These are phyloP conservation scores for Gillenia trifoliata DNA, from an alignment of 306 rosid species.

Conservation along the genomic window DNA sequence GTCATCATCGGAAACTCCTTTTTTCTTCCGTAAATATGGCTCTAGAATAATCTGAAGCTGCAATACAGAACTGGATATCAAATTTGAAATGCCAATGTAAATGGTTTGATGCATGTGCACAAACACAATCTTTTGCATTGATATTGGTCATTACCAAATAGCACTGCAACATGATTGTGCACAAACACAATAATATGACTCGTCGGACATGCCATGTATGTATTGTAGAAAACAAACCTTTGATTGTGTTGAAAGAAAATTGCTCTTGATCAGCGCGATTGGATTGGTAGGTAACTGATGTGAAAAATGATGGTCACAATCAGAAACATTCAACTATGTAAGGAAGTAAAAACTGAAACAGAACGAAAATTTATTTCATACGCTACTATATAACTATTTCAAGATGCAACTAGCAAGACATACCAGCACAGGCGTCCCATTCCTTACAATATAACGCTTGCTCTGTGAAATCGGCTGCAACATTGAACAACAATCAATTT, in stretches of 20 bases:
- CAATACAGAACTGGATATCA: constrained; percentile 31
- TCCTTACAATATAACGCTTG: constrained; percentile 80
- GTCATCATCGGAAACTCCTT: constrained; percentile 39
- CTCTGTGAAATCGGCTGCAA: constrained; percentile 85
- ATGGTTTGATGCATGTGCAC: not conserved
- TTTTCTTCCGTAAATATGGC: constrained; percentile 80
- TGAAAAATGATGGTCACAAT: constrained; percentile 11
- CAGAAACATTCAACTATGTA: constrained; percentile 12
- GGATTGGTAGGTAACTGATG: constrained; percentile 79
- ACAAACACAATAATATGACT: too few species aligned
- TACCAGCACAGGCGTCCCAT: constrained; percentile 84
- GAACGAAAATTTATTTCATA: not conserved
- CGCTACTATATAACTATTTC: not conserved
- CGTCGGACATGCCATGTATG: not conserved
- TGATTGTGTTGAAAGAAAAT: constrained; percentile 70
- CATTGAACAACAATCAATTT: constrained; percentile 20
- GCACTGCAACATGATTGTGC: not conserved
- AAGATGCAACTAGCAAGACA: constrained; percentile 22
- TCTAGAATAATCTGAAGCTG: constrained; percentile 79
- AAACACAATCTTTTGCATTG: not conserved
- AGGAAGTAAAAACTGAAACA: not conserved
- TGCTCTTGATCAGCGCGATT: constrained; percentile 62
- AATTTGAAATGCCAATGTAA: not conserved
- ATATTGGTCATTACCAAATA: not conserved
- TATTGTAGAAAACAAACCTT: constrained; percentile 53